phyloP scores from a whole-genome alignment of 106 monocot species.

The Narthecium ossifragum region DNA sequence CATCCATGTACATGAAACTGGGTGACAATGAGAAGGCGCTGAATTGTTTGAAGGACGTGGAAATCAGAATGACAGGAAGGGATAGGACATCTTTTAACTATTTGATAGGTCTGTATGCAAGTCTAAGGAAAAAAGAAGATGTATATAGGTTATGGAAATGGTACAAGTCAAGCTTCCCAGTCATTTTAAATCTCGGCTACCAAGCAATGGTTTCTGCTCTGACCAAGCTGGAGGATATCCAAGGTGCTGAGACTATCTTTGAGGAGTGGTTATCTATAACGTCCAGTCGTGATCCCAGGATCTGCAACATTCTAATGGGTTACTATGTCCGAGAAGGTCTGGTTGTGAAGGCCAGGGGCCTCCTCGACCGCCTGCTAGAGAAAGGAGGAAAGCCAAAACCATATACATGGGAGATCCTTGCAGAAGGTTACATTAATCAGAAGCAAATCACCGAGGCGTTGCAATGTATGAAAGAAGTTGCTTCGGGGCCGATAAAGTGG shows the following conservation, averaged over 20 bases:
- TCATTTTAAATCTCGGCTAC: conserved; percentile 67
- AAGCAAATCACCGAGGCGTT: conserved; percentile 43
- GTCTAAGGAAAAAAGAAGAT: conserved; percentile 64
- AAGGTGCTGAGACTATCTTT: conserved; percentile 60
- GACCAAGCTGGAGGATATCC: conserved; percentile 51
- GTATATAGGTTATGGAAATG: conserved; percentile 80
- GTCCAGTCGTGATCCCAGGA: conserved; percentile 59
- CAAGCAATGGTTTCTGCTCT: conserved; percentile 70
- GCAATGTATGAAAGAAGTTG: conserved; percentile 53
- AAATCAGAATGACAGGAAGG: conserved; percentile 65
- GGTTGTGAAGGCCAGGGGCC: conserved; percentile 37
- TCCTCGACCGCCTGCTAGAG: conserved; percentile 47
- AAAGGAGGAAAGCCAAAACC: conserved; percentile 78
- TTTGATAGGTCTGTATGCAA: conserved; percentile 67
- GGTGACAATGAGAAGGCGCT: conserved; percentile 63
- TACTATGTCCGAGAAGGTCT: conserved; percentile 50
- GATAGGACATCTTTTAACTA: conserved; percentile 65
- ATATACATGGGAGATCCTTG: conserved; percentile 72
- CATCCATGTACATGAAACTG: conserved; percentile 68
- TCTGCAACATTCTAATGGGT: conserved; percentile 64
- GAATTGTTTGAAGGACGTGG: conserved; percentile 65
- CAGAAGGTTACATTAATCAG: conserved; percentile 48
- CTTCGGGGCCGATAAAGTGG: conserved; percentile 44
- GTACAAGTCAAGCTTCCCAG: conserved; percentile 70
- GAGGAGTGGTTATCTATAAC: conserved; percentile 64